Base-by-base conservation (phyloP, 2,329 filamentous ascomycete genomes). In the Penicillium sp. region DNA sequence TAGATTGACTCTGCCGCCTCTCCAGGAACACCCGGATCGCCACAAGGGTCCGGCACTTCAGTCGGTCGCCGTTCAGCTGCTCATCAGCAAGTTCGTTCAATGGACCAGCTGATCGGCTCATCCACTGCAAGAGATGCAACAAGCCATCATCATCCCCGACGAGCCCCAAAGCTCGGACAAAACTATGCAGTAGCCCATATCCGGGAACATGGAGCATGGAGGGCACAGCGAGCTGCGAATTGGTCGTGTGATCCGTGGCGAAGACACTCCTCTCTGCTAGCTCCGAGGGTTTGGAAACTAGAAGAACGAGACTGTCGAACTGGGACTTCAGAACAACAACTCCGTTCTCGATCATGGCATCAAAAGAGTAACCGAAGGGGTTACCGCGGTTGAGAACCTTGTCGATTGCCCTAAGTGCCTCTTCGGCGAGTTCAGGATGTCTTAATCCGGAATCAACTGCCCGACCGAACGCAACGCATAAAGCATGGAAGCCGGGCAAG, bases 1-100 rank as follows among this genome's bases (percentile, higher is more conserved):
- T 19, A 15, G 13, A 33, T 9, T 36, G 47, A 31, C 46, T 49
- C 55, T 57, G 60, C 33, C 56, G 54, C 34, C 60, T 52, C 44
- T 72, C 68, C 27, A 72, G 47, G 36, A 68, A 70, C 27, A 67
- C 54, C 15, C 68, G 59, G 19, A 61, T 47, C 9, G 69, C 70
- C 26, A 67, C 57, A 27, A 72, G 38, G 15, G 63, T 63, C 21
- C 61, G 64, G 25, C 68, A 65, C 51, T 69, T 59, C 53, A 67
- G 60, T 23, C 47, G 55, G 20, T 51, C 46, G 1, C 69, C 69
- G 26, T 68, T 69, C n/a, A 56, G 29, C 14, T 51, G 52, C 38
- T 68, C 60, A 7, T 65, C 59, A 14, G 63, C 55, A n/a, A 53
- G 39, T 36, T 62, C 59, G 15, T 61, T 59, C 13, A 73, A 43